Base-by-base conservation (phyloP, 805 yeast species). In the Saturnispora silvae region DNA sequence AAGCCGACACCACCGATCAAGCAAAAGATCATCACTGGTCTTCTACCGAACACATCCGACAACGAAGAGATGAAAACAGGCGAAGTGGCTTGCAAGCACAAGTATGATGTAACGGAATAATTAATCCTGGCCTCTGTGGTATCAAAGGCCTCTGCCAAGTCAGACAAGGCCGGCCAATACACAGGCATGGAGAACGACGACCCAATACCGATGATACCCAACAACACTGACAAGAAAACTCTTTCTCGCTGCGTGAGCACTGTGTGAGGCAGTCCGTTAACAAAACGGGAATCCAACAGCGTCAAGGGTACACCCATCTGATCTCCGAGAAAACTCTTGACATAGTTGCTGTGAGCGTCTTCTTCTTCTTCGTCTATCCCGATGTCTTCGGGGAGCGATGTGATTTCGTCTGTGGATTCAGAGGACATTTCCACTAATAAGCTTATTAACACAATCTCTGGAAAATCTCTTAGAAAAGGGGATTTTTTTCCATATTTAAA, bases 101-200 rank as follows among this genome's bases (percentile, higher is more conserved):
- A 67, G 48, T 84, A 85, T 0, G 82, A 77, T 1, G 85, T 86
- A 25, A 86, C 79, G 1, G 94, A 73, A 13, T 81, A 49, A 50
- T 84, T 81, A 37, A 77, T 73, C 38, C 64, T 58, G 37, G 74
- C 78, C 33, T 72, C 72, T 3, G 75, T 49, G 4, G 78, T 69
- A 31, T 65, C 33, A 47, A 85, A 81, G 20, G 72, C 56, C 0
- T 54, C 45, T 34, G 75, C 72, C 7, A 86, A 59, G 4, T 67
- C 62, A 0, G 77, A 72, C 14, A 85, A 57, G 0, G 85, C 85
- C 0, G 94, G 94, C 57, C 81, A 79, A 52, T 81, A 85, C 10
- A 84, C 81, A 0, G 94, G 81, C 45, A 79, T 71, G 0, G 87
- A 75, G 3, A 81, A 61, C 0, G 92, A 64, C 2, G 94, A 81